Evolutionary conservation across 2,329 filamentous ascomycete genomes (phyloP).

Genomic region (Xylaria digitata): DNA sequence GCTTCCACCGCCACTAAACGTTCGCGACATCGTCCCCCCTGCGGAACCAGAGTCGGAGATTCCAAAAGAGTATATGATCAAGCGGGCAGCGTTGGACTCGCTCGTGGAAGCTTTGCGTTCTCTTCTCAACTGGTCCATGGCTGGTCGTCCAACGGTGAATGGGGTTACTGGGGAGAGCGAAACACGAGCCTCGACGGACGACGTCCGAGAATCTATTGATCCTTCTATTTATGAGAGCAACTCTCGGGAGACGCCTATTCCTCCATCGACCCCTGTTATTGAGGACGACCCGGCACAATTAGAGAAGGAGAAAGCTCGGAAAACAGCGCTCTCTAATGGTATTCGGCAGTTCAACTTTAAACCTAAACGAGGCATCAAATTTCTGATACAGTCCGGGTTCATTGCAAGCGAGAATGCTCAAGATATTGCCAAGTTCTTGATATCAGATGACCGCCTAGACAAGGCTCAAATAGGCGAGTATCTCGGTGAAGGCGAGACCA

Average conservation of each 20-base stretch:
- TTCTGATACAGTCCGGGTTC: conserved; percentile 85
- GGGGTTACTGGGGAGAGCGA: conserved; percentile 62
- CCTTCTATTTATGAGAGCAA: conserved; percentile 70
- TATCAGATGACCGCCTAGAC: conserved; percentile 84
- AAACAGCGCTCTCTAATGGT: conserved; percentile 90
- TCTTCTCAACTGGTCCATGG: conserved; percentile 88
- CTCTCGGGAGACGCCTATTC: conserved; percentile 69
- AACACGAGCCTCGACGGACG: conserved; percentile 63
- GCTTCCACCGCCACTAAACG: conserved; percentile 86
- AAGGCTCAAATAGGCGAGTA: conserved; percentile 95
- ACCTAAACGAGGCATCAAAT: conserved; percentile 91
- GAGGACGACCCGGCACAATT: conserved; percentile 94
- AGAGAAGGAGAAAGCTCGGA: conserved; percentile 94
- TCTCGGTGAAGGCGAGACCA: conserved; percentile 89
- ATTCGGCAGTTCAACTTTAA: conserved; percentile 98
- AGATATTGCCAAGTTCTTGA: conserved; percentile 86
- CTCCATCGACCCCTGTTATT: conserved; percentile 73
- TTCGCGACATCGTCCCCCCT: conserved; percentile 74
- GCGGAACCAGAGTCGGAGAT: conserved; percentile 74
- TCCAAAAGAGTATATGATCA: conserved; percentile 90
- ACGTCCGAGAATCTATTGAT: conserved; percentile 80
- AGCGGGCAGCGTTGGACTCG: conserved; percentile 87
- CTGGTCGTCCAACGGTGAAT: conserved; percentile 71
- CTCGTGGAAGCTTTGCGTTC: conserved; percentile 90
- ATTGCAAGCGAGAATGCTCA: conserved; percentile 81